These are phyloP conservation scores for Saccharum hybrid DNA, from an alignment of 202 grass and related monocot species.

Conservation along the genomic window DNA sequence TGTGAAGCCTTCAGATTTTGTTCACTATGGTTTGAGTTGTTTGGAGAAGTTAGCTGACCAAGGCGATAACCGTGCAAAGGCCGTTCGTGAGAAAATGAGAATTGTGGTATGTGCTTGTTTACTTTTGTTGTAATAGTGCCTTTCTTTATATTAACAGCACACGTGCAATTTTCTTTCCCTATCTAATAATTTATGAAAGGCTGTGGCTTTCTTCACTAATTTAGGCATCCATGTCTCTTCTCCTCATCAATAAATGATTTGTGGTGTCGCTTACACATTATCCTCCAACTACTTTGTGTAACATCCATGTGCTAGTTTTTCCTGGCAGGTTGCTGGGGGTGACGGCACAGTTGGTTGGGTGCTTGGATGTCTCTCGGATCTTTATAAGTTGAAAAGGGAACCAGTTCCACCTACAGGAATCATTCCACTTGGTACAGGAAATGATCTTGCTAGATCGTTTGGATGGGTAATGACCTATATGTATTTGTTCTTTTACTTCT, in stretches of 20 bases:
- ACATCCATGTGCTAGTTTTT: slow-evolving; percentile 46
- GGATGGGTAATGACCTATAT: slow-evolving; percentile 79
- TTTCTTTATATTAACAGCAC: slow-evolving; percentile 23
- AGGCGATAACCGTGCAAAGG: slow-evolving; percentile 72
- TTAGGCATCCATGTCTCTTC: neutral
- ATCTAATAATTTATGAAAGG: neutral
- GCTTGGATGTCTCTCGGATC: slow-evolving; percentile 83
- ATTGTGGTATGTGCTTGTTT: slow-evolving; percentile 73
- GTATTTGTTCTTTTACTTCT: neutral
- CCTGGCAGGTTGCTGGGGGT: slow-evolving; percentile 89
- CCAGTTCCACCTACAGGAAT: slow-evolving; percentile 91
- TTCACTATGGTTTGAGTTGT: slow-evolving; percentile 81
- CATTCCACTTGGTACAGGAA: slow-evolving; percentile 97
- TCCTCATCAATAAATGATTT: neutral
- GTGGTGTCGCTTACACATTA: neutral
- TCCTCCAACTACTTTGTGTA: slow-evolving; percentile 36
- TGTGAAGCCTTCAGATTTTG: slow-evolving; percentile 85
- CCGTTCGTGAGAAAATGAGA: slow-evolving; percentile 70
- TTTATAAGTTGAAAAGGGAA: slow-evolving; percentile 78
- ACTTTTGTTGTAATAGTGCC: neutral
- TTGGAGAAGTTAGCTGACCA: slow-evolving; percentile 82
- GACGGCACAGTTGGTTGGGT: slow-evolving; percentile 98
- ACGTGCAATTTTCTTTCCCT: neutral
- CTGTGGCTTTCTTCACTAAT: neutral
- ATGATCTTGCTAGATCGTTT: slow-evolving; percentile 94